phyloP scores from a whole-genome alignment of 495 filamentous ascomycete species.

The Bombardia bombarda region DNA sequence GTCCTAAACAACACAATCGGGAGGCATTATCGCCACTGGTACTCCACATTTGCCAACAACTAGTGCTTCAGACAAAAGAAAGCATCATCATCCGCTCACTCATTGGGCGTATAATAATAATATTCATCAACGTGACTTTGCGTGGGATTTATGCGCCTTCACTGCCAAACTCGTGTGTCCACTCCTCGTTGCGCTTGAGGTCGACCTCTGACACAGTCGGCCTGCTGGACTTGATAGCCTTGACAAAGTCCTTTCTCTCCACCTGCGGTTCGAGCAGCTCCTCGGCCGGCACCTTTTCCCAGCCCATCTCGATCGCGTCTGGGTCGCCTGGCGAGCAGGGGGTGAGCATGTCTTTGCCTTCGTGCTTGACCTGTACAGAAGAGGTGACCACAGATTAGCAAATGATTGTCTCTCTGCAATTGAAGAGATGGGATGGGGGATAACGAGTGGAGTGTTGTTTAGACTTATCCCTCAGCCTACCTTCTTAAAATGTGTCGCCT shows the following conservation, averaged over 20 bases:
- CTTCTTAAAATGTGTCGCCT: slow-evolving; percentile 96
- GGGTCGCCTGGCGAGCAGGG: slow-evolving; percentile 89
- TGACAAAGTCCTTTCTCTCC: slow-evolving; percentile 85
- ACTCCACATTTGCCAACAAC: too few relatives aligned
- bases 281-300: slow-evolving; percentile 79
- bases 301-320: slow-evolving; percentile 84
- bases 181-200: slow-evolving; percentile 75
- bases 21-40: too few relatives aligned
- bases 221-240: slow-evolving; percentile 76
- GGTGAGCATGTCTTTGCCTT: slow-evolving; percentile 71
- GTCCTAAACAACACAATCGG: too few relatives aligned
- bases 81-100: too few relatives aligned
- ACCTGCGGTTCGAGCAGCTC: slow-evolving; percentile 79
- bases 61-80: too few relatives aligned
- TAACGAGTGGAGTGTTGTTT: too few relatives aligned
- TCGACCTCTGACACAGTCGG: slow-evolving; percentile 87
- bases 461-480: slow-evolving; percentile 49
- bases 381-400: slow-evolving; percentile 4
- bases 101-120: too few relatives aligned
- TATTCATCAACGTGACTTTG: too few relatives aligned
- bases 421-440: too few relatives aligned
- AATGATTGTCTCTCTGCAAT: too few relatives aligned
- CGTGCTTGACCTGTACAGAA: slow-evolving; percentile 53
- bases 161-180: slow-evolving; percentile 95
- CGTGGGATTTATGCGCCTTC: slow-evolving; percentile 58